Percentiles rank a stretch among this genome's conserved stretches.
These are phyloP conservation scores for Cucumis sativus DNA, from an alignment of 306 rosid species.

Conservation along the genomic window Cucumber_9930_V3 NC_026660.2:29048501-29049000, in stretches of 20 bases:
- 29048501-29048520: not conserved
- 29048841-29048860: too few relatives aligned
- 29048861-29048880: too few relatives aligned
- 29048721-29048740: not conserved
- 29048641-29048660: not conserved
- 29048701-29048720: not conserved
- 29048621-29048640: not conserved
- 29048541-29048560: not conserved
- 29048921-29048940: too few relatives aligned
- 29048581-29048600: not conserved
- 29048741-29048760: not conserved
- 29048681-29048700: not conserved
- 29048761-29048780: too few relatives aligned
- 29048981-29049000: too few relatives aligned
- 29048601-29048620: not conserved
- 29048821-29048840: too few relatives aligned
- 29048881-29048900: too few relatives aligned
- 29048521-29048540: not conserved
- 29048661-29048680: not conserved
- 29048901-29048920: too few relatives aligned
- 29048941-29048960: too few relatives aligned
- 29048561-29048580: not conserved
- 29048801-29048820: too few relatives aligned
- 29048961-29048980: too few relatives aligned
- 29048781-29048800: too few relatives aligned